Conservation (phyloP, 2,329 filamentous ascomycete genomes). For the Fusarium ambrosium region DNA sequence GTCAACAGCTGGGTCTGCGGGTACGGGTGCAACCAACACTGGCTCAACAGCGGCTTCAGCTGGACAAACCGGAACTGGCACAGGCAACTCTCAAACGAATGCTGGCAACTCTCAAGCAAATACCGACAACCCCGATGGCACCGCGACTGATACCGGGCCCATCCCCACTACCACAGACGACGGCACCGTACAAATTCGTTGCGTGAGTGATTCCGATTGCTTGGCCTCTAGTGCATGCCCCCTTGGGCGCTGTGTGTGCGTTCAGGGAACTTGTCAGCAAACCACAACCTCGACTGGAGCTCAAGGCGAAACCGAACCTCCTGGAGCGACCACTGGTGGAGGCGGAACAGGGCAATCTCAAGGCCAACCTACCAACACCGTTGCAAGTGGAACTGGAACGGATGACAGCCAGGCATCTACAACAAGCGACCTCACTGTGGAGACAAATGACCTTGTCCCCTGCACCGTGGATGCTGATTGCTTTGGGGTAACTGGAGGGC, state of each 20-base stretch:
- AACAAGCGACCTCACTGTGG: background rate
- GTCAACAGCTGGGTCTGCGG: background rate
- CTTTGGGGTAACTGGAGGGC: background rate
- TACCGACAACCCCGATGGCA: background rate
- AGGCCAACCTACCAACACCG: background rate
- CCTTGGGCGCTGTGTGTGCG: background rate
- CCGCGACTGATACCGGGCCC: background rate
- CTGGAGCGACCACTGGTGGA: background rate
- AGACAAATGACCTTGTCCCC: background rate
- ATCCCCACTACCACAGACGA: background rate
- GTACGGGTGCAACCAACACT: background rate
- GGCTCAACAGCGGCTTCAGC: background rate
- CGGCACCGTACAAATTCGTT: background rate
- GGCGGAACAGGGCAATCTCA: background rate
- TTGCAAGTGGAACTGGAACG: background rate
- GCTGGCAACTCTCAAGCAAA: background rate
- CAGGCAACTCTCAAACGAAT: background rate
- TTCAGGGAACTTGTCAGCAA: background rate
- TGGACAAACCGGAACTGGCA: background rate
- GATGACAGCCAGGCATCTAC: constrained; percentile 9
- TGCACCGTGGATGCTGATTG: constrained; percentile 17
- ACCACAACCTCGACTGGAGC: background rate
- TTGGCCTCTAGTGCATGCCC: background rate
- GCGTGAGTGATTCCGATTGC: background rate
- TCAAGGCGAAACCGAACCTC: background rate